Evolutionary conservation across 345 rosid species (phyloP), one percentile per base, ranked within the genome.

Genomic region (Ceriops tagal): DNA sequence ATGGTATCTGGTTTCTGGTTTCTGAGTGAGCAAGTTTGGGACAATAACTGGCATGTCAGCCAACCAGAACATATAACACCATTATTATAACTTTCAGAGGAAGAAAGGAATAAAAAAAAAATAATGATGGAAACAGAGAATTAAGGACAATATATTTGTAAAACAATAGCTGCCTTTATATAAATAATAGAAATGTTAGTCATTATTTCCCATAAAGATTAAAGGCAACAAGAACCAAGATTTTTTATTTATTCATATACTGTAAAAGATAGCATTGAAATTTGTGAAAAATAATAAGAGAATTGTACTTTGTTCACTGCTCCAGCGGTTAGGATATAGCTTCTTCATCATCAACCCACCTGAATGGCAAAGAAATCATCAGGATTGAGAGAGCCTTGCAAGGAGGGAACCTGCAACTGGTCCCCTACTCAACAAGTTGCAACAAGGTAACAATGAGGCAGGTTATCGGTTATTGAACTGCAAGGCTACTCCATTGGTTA

Each of bases 41-140:
- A 73, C 82, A 82, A 56, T 62, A 71, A 78, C 87, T 81, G 80
- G 61, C 87, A 67, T 79, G 81, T 78, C 80, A 80, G 82, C 69
- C 51, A 78, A 67, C 65, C 18, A 18, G 30, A 51, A 43, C 69
- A 68, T 61, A 27, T 65, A 64, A 62, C 2, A 43, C 5, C 31
- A 24, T 24, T 24, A 24, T 24, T 24, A 24, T 9, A 74, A 32
- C 58, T 43, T 59, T 57, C 62, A 35, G 39, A 64, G 10, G 16
- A 56, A 56, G 6, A 20, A 53, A 55, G 15, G 58, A 8, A 21
- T 22, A 55, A 16, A 27, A 24, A 6, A 24, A 71, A 82, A 70
- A 77, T 0, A 5, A 32, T 71, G 73, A 80, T 51, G 65, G 76
- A 77, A 13, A 70, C 73, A 70, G 63, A 69, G 67, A 61, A 47